These are phyloP conservation scores for Mortierella sp. DNA, from an alignment of 371 early-diverging fungal species.

Conservation along the genomic window DNA sequence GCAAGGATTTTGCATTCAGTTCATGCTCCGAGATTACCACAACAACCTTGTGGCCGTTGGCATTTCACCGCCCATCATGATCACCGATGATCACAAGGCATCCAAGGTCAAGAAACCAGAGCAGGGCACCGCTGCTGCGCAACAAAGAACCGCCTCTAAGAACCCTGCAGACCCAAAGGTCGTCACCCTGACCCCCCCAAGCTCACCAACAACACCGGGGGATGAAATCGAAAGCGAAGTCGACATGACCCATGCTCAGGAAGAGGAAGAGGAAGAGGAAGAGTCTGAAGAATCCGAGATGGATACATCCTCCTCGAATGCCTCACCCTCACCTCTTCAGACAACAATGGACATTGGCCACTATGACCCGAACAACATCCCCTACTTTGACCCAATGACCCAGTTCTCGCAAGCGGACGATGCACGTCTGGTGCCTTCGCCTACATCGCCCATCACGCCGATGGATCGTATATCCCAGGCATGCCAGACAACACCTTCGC, in stretches of 20 bases:
- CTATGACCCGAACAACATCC: slow-evolving; percentile 37
- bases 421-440: slow-evolving; percentile 49
- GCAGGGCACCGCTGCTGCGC: slow-evolving; percentile 9
- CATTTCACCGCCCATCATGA: slow-evolving; percentile 92
- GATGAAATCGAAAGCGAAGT: slow-evolving; percentile 40
- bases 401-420: slow-evolving; percentile 46
- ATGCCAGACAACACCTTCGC: slow-evolving; percentile 28
- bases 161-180: slow-evolving; percentile 31
- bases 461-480: slow-evolving; percentile 32
- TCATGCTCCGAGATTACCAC: slow-evolving; percentile 75
- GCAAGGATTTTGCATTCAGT: slow-evolving; percentile 87
- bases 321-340: slow-evolving; percentile 51
- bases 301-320: slow-evolving; percentile 47
- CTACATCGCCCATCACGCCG: slow-evolving; percentile 41
- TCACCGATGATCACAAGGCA: slow-evolving; percentile 96
- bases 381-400: slow-evolving; percentile 55
- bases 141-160: slow-evolving; percentile 25
- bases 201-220: slow-evolving; percentile 34
- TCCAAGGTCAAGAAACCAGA: slow-evolving; percentile 70
- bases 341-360: slow-evolving; percentile 46
- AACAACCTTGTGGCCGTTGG: slow-evolving; percentile 81
- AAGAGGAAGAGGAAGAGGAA: slow-evolving; percentile 49
- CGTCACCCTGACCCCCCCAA: slow-evolving; percentile 42
- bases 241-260: slow-evolving; percentile 40
- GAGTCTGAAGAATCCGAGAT: slow-evolving; percentile 43